Conservation (phyloP, 768 basidiomycete genomes). For the Lepiota subincarnata region DNA sequence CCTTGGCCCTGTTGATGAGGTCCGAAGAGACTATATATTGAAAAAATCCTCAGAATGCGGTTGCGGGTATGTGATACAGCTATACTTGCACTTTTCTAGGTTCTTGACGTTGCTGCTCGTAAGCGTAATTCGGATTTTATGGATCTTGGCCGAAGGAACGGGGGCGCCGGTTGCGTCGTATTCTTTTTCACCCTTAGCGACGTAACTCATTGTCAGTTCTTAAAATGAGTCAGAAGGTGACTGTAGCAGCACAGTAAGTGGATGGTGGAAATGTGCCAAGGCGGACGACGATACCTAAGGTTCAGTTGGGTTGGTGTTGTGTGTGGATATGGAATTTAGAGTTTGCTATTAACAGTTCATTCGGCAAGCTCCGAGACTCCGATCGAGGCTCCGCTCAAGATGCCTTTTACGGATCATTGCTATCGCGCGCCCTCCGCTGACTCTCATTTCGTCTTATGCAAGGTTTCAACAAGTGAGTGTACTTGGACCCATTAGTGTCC, state of each 20-base stretch:
- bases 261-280: slow-evolving; percentile 6
- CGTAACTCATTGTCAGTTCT: slow-evolving; percentile 82
- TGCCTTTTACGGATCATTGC: neutral
- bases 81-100: slow-evolving; percentile 86
- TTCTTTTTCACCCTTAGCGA: slow-evolving; percentile 98
- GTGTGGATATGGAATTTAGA: slow-evolving; percentile 40
- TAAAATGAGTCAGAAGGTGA: slow-evolving; percentile 79
- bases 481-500: neutral
- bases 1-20: slow-evolving; percentile 98
- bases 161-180: slow-evolving; percentile 90
- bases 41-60: neutral
- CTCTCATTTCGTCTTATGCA: slow-evolving; percentile 28
- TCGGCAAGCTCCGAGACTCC: neutral
- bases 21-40: slow-evolving; percentile 78
- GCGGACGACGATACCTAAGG: slow-evolving; percentile 38
- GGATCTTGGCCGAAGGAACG: slow-evolving; percentile 85
- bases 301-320: slow-evolving; percentile 34
- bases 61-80: neutral
- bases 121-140: slow-evolving; percentile 99
- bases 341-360: slow-evolving; percentile 21
- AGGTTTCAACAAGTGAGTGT: slow-evolving; percentile 43
- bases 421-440: neutral
- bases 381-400: slow-evolving; percentile 4
- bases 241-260: slow-evolving; percentile 26
- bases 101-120: slow-evolving; percentile 97